Evolutionary conservation across 2,329 filamentous ascomycete genomes (phyloP), one percentile per base, ranked within the genome.

Genomic region (Cordyceps farinosa): DNA sequence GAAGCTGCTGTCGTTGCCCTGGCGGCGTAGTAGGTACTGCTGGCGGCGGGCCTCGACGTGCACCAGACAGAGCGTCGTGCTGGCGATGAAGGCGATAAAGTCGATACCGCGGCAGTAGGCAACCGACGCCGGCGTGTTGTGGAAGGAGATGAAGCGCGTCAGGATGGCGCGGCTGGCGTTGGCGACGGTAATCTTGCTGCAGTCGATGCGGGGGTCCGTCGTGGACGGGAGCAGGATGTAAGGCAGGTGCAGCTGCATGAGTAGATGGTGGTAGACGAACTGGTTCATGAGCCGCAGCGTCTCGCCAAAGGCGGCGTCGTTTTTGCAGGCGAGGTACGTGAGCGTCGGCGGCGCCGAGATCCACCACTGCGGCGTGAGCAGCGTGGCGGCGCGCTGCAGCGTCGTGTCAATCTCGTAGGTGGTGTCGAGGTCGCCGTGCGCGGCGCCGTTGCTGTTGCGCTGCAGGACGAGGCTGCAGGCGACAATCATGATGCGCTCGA

Each of bases 191-290:
- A 75, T 74, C 54, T 78, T 80, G 67, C 78, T 82, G 66, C 81
- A 80, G 29, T 80, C 77, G 60, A 78, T 79, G 5, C 74, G 73
- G 4, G 69, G 67, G 4, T 74, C 73, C 1, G 70, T 67, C 1
- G 73, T 69, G 42, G 74, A 67, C 13, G 73, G 76, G 5, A 42
- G 7, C 9, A 85, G 72, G 69, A 86, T 77, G 65, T 82, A 84
- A 0, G 83, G 84, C 4, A 86, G 72, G 64, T 86, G 83, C 0
- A 85, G 73, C 5, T 81, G 76, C n/a, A 82, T 74, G 1, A 84
- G 67, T 1, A 85, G 73, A 53, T 80, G 77, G 61, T 82, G 78
- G 64, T 85, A 80, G 44, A 78, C 74, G 50, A 85, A 75, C 56
- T 85, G 83, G 22, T 78, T 70, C 65, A 82, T 78, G 4, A 80